Evolutionary conservation across 805 yeast genomes (phyloP).

Genomic region (Lipomyces lipofer): DNA sequence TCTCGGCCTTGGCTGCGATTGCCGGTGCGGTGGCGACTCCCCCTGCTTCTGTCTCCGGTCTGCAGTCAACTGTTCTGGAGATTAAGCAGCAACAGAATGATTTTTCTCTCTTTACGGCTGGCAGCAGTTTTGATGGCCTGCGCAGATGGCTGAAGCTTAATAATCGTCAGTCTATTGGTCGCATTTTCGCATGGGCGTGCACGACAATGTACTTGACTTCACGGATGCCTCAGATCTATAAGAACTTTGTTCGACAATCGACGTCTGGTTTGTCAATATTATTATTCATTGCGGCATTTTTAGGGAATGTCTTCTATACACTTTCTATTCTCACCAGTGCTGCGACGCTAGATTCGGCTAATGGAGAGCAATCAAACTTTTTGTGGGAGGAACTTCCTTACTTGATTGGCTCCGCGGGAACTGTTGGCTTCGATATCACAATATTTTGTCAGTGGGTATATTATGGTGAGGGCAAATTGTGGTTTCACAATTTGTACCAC

Average conservation of each 20-base stretch:
- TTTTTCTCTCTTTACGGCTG: background rate
- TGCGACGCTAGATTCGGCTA: slow-evolving; percentile 30
- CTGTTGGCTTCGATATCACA: slow-evolving; percentile 70
- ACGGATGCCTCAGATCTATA: slow-evolving; percentile 79
- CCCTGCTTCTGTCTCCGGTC: background rate
- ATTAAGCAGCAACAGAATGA: background rate
- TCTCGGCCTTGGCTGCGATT: slow-evolving; percentile 26
- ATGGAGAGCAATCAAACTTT: slow-evolving; percentile 49
- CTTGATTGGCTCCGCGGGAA: slow-evolving; percentile 82
- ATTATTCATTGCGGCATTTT: slow-evolving; percentile 72
- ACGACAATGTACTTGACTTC: slow-evolving; percentile 73
- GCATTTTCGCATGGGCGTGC: slow-evolving; percentile 72
- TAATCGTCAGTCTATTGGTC: slow-evolving; percentile 43
- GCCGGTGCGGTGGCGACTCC: slow-evolving; percentile 29
- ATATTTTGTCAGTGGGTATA: slow-evolving; percentile 40
- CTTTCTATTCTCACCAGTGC: slow-evolving; percentile 65
- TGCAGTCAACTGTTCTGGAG: background rate
- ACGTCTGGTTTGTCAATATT: slow-evolving; percentile 84
- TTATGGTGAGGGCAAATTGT: slow-evolving; percentile 29
- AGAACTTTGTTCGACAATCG: slow-evolving; percentile 74
- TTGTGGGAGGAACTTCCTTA: slow-evolving; percentile 74
- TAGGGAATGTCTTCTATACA: slow-evolving; percentile 77
- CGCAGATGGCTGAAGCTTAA: slow-evolving; percentile 21
- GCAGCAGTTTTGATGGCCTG: slow-evolving; percentile 16
- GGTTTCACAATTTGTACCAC: slow-evolving; percentile 22